These are phyloP conservation scores for Zymoseptoria crescenta DNA, from an alignment of 2,329 filamentous ascomycete species.

Conservation along the genomic window DNA sequence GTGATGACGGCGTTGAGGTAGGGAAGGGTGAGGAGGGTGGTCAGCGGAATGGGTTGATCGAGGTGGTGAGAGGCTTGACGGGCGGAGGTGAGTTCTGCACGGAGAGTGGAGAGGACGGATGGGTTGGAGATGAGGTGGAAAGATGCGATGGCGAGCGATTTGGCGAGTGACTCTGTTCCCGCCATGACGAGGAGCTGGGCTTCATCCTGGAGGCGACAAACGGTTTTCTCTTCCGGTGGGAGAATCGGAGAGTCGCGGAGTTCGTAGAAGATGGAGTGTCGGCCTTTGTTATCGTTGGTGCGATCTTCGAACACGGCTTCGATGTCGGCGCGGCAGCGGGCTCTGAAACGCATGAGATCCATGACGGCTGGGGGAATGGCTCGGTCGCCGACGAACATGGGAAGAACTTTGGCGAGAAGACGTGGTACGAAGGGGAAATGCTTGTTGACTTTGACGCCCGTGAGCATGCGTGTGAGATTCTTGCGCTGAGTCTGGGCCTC, in stretches of 20 bases:
- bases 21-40: slow-evolving; percentile 13
- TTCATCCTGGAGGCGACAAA: slow-evolving; percentile 23
- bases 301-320: slow-evolving; percentile 17
- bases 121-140: slow-evolving; percentile 35
- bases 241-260: slow-evolving; percentile 18
- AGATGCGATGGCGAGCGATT: slow-evolving; percentile 35
- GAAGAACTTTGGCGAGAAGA: slow-evolving; percentile 7
- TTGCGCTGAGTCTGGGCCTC: slow-evolving; percentile 21
- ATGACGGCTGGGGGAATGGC: slow-evolving; percentile 21
- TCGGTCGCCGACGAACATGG: slow-evolving; percentile 15
- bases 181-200: slow-evolving; percentile 40
- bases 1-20: slow-evolving; percentile 17
- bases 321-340: slow-evolving; percentile 18
- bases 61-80: not conserved
- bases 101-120: slow-evolving; percentile 28
- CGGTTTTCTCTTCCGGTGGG: not conserved
- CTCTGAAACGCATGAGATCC: slow-evolving; percentile 20
- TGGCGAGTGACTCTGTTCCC: slow-evolving; percentile 39
- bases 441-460: slow-evolving; percentile 27
- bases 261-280: slow-evolving; percentile 25
- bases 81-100: slow-evolving; percentile 30
- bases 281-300: slow-evolving; percentile 10
- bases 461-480: slow-evolving; percentile 25
- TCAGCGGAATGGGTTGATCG: slow-evolving; percentile 3
- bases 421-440: slow-evolving; percentile 18